Conservation (phyloP, 2,329 filamentous ascomycete species). For the Akanthomyces uredinophilus region DNA sequence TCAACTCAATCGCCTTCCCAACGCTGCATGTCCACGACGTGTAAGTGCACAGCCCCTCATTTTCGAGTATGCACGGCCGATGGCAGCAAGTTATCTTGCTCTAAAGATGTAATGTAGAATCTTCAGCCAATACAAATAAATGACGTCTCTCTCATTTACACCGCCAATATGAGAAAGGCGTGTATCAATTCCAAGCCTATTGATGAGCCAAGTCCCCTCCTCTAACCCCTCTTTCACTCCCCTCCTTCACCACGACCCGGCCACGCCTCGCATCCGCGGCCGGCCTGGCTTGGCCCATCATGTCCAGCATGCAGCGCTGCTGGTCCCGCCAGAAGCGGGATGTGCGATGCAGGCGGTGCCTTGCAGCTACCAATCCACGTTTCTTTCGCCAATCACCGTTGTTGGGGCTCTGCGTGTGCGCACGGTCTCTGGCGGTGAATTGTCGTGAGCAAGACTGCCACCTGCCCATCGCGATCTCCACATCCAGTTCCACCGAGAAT, state of each 20-base stretch:
- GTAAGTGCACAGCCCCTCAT: background rate
- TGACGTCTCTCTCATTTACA: background rate
- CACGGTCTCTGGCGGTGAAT: slow-evolving; percentile 14
- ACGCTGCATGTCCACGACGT: background rate
- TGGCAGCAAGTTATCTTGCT: background rate
- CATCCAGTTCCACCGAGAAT: background rate
- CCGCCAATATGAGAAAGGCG: background rate
- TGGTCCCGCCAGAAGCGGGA: background rate
- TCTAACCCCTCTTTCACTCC: background rate
- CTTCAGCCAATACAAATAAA: background rate
- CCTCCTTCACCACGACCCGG: background rate
- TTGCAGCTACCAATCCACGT: background rate
- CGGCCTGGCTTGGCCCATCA: background rate
- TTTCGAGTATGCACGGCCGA: background rate
- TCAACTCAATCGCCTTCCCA: background rate
- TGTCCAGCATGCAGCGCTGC: background rate
- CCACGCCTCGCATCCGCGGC: background rate
- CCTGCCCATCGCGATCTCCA: background rate
- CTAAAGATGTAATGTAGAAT: background rate
- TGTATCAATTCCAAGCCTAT: background rate
- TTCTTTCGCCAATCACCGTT: background rate
- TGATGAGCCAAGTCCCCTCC: background rate
- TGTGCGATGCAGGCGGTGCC: background rate
- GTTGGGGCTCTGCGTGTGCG: slow-evolving; percentile 7
- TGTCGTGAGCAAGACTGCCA: background rate